Percentiles rank a stretch among this genome's conserved stretches.
phyloP scores from a whole-genome alignment of 495 filamentous ascomycete species.

The Hypoxylon crocopeplum region DNA sequence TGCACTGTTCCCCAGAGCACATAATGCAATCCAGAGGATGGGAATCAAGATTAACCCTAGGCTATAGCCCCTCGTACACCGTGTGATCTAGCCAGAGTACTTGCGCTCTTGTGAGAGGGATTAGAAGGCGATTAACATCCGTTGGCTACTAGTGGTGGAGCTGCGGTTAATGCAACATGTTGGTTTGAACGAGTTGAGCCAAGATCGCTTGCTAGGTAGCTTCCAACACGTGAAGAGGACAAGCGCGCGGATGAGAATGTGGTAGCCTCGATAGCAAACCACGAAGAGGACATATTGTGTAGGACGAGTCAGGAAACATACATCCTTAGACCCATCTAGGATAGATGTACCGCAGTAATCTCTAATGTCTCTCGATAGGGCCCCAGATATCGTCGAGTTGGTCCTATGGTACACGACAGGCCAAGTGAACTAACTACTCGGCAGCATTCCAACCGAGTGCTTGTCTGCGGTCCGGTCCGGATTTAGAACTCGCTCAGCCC shows the following conservation, averaged over 20 bases:
- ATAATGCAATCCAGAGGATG: no score
- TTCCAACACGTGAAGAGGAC: slow-evolving; percentile 10
- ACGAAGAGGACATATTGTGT: slow-evolving; percentile 2
- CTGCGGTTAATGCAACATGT: slow-evolving; percentile 23
- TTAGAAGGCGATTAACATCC: neutral
- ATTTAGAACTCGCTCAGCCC: slow-evolving; percentile 31
- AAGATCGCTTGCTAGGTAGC: slow-evolving; percentile 20
- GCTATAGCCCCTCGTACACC: slow-evolving; percentile 7
- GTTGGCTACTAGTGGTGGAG: slow-evolving; percentile 12
- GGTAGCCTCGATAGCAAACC: slow-evolving; percentile 1
- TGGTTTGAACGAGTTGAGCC: slow-evolving; percentile 11
- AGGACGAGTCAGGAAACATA: neutral
- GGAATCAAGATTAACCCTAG: neutral
- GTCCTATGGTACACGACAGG: no score
- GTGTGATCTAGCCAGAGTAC: slow-evolving; percentile 12
- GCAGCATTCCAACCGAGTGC: slow-evolving; percentile 1
- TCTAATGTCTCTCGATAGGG: no score
- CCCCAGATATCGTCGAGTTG: no score
- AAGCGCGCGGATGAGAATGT: slow-evolving; percentile 30
- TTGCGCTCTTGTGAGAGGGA: neutral
- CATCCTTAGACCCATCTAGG: no score
- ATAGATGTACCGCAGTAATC: no score
- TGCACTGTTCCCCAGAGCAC: neutral
- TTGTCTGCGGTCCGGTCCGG: slow-evolving; percentile 19
- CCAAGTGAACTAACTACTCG: slow-evolving; percentile 1